Evolutionary conservation across 768 basidiomycete species (phyloP), one percentile per base, ranked within the genome.

Genomic region (Aureoboletus auriporus): DNA sequence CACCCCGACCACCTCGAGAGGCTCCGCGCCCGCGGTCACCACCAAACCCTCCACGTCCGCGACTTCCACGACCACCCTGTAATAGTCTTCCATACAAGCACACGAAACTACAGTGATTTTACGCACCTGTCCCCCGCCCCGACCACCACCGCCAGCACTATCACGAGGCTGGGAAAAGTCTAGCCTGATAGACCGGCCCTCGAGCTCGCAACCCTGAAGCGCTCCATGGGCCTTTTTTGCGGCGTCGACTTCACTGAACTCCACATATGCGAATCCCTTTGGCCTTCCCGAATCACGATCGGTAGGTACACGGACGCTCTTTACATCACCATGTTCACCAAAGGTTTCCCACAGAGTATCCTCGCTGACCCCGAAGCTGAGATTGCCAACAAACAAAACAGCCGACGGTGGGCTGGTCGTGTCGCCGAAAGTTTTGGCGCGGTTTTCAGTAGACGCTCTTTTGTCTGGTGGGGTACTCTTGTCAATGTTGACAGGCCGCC

Each of bases 201-300:
- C 88, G 42, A 96, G 76, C 50, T 93, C 89, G 49, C 73, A 68
- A 29, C 90, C 89, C 35, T 78, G 75, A 26, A 80, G 74, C 5
- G 77, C 80, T 58, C 78, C 82, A 51, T 83, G 80, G 3, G 95
- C 95, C 63, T 83, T 84, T 71, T 84, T 85, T 10, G 96, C 89
- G 46, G 78, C 71, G 26, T 84, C 88, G 34, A 91, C 61, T 57
- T 86, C 84, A 56, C 84, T 80, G 69, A 94, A 96, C 69, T 97
- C 93, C 62, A 99, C 89, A 69, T 98, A 98, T 17, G 84, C 96
- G 69, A 95, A 98, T 60, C 96, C 96, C 69, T 97, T 98, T 39
- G 90, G 84, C 52, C 75, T 78, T 27, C 93, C 93, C 7, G 87
- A 79, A 42, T 99, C 96, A 56, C 90, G 77, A 68, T 98, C 93